Evolutionary conservation across 257 asterid genomes (phyloP), one percentile per base, ranked within the genome.

Genomic region (Schizonepeta tenuifolia): DNA sequence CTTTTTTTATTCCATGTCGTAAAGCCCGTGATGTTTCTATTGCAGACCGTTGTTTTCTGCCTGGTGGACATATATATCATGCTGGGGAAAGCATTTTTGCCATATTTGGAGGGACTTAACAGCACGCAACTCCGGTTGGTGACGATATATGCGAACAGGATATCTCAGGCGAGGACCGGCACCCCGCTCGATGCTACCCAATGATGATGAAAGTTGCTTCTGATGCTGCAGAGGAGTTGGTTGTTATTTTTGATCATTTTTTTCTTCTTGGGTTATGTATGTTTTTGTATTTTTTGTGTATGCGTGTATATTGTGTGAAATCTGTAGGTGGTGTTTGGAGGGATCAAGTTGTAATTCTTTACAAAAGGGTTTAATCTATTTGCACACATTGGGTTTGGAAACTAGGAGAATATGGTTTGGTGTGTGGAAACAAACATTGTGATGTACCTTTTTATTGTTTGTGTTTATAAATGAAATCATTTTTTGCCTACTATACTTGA

Each of bases 21-120:
- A 38, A 38, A 36, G 10, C 43, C 12, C 43, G 11, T 38, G 43
- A 8, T 38, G 2, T 7, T 38, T 54, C 66, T 44, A 56, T 71
- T 69, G 93, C 96, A 95, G 99, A 95, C 96, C 40, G 99, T 95
- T 55, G 99, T 95, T 46, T 95, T 95, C 84, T 95, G 99, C 72
- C 94, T 95, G 43, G 99, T 95, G 18, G 99, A 95, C 83, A 88
- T 95, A 54, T 95, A 95, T 55, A 95, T 95, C 72, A 90, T 91
- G 98, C 89, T 95, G 10, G 99, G 99, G 62, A 95, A 88, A 84
- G 89, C 92, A 64, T 95, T 95, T 76, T 79, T 91, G 83, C 99
- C 99, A 40, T 88, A 91, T 78, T 69, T 95, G 92, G 99, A 92
- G 70, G 98, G 96, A 41, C 91, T 95, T 26, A 95, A 89, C 65